Percentiles rank a stretch among this genome's conserved stretches.
These are phyloP conservation scores for Mycena citricolor DNA, from an alignment of 1,284 basidiomycete genomes.

Conservation along the genomic window DNA sequence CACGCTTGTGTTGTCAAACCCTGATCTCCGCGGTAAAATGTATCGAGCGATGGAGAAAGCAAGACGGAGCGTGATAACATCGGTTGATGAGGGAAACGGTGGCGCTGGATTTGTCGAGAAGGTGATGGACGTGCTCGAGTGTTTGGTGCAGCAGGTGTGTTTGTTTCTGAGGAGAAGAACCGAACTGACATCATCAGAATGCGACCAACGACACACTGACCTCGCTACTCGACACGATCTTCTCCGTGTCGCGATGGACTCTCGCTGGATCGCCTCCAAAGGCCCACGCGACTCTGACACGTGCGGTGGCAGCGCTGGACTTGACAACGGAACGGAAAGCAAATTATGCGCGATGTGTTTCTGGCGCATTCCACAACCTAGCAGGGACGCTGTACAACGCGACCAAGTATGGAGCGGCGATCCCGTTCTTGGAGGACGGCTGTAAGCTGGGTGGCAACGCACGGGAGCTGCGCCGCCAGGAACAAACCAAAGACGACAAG, in stretches of 20 bases:
- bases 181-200: conserved; percentile 25
- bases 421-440: conserved; percentile 63
- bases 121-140: conserved; percentile 32
- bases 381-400: conserved; percentile 65
- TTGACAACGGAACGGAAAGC: conserved; percentile 31
- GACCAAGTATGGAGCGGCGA: conserved; percentile 54
- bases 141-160: conserved; percentile 30
- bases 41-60: conserved; percentile 59
- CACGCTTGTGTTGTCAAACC: neutral
- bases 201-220: conserved; percentile 41
- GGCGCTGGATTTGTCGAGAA: conserved; percentile 28
- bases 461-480: conserved; percentile 32
- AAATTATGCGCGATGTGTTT: conserved; percentile 64
- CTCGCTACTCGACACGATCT: conserved; percentile 58
- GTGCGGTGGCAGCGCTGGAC: conserved; percentile 40
- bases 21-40: conserved; percentile 44
- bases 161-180: no score
- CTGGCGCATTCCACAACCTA: conserved; percentile 66
- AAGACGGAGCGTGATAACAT: conserved; percentile 47
- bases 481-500: conserved; percentile 29
- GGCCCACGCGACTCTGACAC: conserved; percentile 48
- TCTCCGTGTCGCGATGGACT: conserved; percentile 53
- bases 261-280: conserved; percentile 48
- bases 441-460: conserved; percentile 55
- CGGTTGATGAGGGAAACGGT: conserved; percentile 38